Conservation (phyloP, 352 stramenopile species). For the Phytopythium sindhum region DNA sequence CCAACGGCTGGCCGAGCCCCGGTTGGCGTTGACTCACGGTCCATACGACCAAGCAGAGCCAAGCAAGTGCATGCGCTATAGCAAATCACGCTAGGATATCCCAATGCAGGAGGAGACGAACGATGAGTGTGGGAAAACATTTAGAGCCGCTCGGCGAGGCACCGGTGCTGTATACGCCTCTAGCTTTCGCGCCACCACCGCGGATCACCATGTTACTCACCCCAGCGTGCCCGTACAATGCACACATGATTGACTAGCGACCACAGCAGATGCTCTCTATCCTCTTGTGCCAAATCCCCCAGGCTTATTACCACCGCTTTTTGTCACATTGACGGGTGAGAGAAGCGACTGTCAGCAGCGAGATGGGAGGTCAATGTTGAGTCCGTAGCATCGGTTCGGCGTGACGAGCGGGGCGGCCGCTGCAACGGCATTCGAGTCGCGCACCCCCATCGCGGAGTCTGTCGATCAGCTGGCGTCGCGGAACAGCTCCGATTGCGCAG, state of each 20-base stretch:
- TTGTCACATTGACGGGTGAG: not conserved
- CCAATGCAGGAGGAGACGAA: not conserved
- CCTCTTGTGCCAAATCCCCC: not conserved
- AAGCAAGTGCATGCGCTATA: too few species aligned
- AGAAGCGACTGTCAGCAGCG: not conserved
- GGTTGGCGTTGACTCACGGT: not conserved
- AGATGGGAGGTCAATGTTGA: not conserved
- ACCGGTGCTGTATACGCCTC: not conserved
- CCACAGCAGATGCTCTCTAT: not conserved
- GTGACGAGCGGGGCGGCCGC: not conserved
- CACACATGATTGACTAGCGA: not conserved
- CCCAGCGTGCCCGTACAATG: not conserved
- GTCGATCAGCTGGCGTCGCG: not conserved
- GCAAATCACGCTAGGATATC: not conserved
- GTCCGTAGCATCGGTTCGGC: not conserved
- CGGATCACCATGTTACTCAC: not conserved
- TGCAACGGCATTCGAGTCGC: not conserved
- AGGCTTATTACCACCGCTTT: not conserved
- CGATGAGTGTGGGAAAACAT: not conserved
- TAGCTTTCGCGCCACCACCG: not conserved
- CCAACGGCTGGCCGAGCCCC: not conserved
- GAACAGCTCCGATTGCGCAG: not conserved
- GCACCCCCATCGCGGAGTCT: not conserved
- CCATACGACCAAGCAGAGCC: not conserved
- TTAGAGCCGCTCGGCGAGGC: not conserved